Percentiles rank a stretch among this genome's conserved stretches.
These are phyloP conservation scores for Emmonsiellopsis sp. DNA, from an alignment of 2,329 filamentous ascomycete genomes.

Conservation along the genomic window DNA sequence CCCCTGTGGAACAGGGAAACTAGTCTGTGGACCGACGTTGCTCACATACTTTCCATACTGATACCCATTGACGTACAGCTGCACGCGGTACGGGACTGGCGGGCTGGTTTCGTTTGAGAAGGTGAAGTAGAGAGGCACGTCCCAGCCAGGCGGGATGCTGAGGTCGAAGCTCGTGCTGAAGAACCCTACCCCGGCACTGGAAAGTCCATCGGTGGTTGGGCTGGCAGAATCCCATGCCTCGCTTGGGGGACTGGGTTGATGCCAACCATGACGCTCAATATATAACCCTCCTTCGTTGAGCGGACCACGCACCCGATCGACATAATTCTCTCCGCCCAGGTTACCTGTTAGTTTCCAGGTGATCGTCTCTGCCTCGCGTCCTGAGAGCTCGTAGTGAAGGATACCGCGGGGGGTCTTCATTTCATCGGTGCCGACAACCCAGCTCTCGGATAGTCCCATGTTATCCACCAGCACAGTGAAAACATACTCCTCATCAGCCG, in stretches of 20 bases:
- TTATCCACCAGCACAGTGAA: conserved; percentile 64
- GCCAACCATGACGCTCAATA: conserved; percentile 46
- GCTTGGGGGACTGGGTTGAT: conserved; percentile 41
- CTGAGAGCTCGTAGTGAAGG: conserved; percentile 34
- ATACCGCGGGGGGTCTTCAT: conserved; percentile 53
- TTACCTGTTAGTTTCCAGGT: conserved; percentile 53
- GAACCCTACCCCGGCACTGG: conserved; percentile 41
- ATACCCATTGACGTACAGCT: conserved; percentile 67
- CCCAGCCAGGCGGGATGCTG: conserved; percentile 42
- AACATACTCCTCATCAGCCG: conserved; percentile 44
- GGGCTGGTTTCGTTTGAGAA: conserved; percentile 47
- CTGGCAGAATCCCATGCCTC: conserved; percentile 23
- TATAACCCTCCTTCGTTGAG: conserved; percentile 50
- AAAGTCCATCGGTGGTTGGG: conserved; percentile 30
- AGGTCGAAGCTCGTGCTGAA: conserved; percentile 44
- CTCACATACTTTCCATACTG: conserved; percentile 60
- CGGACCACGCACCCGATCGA: conserved; percentile 43
- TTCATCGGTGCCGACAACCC: conserved; percentile 46
- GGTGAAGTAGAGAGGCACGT: conserved; percentile 46
- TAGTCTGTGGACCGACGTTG: conserved; percentile 65
- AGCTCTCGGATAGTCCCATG: conserved; percentile 61
- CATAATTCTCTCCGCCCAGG: conserved; percentile 46
- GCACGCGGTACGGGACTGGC: conserved; percentile 49
- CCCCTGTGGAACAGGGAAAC: conserved; percentile 64
- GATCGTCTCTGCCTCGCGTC: conserved; percentile 24